Conservation (phyloP, 768 basidiomycete species). For the Coprinellus aureogranulatus region DNA sequence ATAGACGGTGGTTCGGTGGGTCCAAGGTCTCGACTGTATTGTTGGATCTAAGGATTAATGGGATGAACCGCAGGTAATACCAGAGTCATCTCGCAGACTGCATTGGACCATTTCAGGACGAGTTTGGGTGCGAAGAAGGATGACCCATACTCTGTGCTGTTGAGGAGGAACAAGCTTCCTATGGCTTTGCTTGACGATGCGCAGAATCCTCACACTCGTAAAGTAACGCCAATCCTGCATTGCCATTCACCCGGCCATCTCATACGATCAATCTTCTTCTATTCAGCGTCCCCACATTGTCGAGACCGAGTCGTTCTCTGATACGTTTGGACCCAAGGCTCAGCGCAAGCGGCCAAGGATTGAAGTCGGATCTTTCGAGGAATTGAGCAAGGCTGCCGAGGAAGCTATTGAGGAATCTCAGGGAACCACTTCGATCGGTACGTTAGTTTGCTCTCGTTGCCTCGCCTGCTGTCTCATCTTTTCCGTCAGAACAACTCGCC, state of each 20-base stretch:
- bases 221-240: conserved; percentile 42
- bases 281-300: conserved; percentile 85
- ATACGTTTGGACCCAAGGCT: conserved; percentile 95
- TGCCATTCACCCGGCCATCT: neutral
- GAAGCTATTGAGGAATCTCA: conserved; percentile 44
- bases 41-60: neutral
- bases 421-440: conserved; percentile 45
- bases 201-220: conserved; percentile 72
- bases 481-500: conserved; percentile 43
- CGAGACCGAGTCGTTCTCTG: conserved; percentile 90
- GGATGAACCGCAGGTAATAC: conserved; percentile 75
- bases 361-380: conserved; percentile 89
- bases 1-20: conserved; percentile 96
- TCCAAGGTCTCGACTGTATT: conserved; percentile 10
- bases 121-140: conserved; percentile 80
- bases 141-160: conserved; percentile 93
- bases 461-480: neutral
- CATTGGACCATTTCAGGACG: conserved; percentile 93
- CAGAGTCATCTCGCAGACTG: conserved; percentile 95
- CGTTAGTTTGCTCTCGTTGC: too few species aligned
- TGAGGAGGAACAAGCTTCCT: conserved; percentile 92
- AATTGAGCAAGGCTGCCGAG: conserved; percentile 71
- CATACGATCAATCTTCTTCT: conserved; percentile 6
- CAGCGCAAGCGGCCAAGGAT: conserved; percentile 88
- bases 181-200: conserved; percentile 95